phyloP scores from a whole-genome alignment of 2,329 filamentous ascomycete genomes.

The Fulvia fulva region DNA sequence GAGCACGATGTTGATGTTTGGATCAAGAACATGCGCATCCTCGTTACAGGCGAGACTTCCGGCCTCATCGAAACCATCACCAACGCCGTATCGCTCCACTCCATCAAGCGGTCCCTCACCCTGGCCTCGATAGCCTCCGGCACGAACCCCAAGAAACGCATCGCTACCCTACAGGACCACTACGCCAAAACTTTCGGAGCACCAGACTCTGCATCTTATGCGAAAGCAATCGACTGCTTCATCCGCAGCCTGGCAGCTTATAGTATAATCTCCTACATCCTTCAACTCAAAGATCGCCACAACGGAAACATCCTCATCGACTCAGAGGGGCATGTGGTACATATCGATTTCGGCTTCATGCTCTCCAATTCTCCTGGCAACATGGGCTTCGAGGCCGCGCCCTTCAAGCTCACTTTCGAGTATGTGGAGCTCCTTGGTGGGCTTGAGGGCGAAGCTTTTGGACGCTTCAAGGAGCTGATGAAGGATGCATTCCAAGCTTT shows the following conservation, averaged over 20 bases:
- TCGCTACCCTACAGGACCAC: constrained; percentile 77
- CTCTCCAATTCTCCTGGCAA: constrained; percentile 79
- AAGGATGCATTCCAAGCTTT: constrained; percentile 82
- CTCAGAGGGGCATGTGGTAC: constrained; percentile 79
- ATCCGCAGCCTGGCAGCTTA: constrained; percentile 79
- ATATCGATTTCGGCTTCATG: constrained; percentile 91
- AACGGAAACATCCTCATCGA: constrained; percentile 85
- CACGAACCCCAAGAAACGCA: constrained; percentile 69
- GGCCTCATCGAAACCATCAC: constrained; percentile 85
- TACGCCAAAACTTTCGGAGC: constrained; percentile 74
- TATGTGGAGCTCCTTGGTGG: constrained; percentile 82
- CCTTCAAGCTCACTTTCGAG: constrained; percentile 81
- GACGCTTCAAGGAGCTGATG: constrained; percentile 73
- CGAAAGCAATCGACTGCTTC: constrained; percentile 71
- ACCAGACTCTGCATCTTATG: constrained; percentile 64
- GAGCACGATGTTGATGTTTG: constrained; percentile 74
- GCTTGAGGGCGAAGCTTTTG: constrained; percentile 63
- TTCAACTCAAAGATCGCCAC: constrained; percentile 81
- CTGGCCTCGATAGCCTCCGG: constrained; percentile 69
- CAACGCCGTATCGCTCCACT: constrained; percentile 82
- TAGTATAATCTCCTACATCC: constrained; percentile 76
- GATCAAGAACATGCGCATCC: constrained; percentile 82
- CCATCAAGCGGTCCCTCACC: constrained; percentile 75
- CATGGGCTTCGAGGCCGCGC: constrained; percentile 80
- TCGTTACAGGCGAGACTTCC: constrained; percentile 80